Percentiles rank a stretch among this genome's conserved stretches.
These are phyloP conservation scores for Evernia prunastri DNA, from an alignment of 495 filamentous ascomycete species.

Conservation along the genomic window DNA sequence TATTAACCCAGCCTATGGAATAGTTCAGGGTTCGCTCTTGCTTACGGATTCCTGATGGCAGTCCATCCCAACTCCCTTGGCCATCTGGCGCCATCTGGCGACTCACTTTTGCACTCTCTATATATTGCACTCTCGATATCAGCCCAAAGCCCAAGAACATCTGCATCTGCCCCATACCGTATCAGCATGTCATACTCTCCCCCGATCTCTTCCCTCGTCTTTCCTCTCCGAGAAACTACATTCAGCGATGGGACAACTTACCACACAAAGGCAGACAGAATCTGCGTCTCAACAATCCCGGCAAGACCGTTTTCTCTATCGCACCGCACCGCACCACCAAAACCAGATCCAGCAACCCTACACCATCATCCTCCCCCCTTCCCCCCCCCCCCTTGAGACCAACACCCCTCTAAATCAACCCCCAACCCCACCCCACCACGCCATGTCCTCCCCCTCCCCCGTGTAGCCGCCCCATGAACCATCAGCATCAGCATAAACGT, in stretches of 20 bases:
- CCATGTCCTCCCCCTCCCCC: constrained; percentile 44
- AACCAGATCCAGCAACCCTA: constrained; percentile 52
- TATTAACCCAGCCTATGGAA: too few species aligned
- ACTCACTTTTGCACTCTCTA: constrained; percentile 7
- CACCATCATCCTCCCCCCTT: not conserved
- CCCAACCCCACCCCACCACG: constrained; percentile 43
- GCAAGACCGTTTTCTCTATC: constrained; percentile 54
- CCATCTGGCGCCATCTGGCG: not conserved
- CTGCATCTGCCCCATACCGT: constrained; percentile 26
- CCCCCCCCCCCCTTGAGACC: not conserved
- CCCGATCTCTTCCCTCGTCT: not conserved
- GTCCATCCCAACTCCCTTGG: constrained; percentile 1
- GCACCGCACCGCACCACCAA: constrained; percentile 58
- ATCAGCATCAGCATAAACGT: constrained; percentile 50
- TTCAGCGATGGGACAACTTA: not conserved
- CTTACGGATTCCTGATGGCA: constrained; percentile 7
- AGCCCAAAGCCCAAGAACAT: constrained; percentile 38
- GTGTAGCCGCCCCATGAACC: constrained; percentile 36
- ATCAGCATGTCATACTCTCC: not conserved
- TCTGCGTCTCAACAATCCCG: constrained; percentile 51
- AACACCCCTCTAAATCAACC: not conserved
- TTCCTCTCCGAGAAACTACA: not conserved
- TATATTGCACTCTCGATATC: constrained; percentile 37
- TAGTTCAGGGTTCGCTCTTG: constrained; percentile 10
- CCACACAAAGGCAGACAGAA: constrained; percentile 49